phyloP scores from a whole-genome alignment of 352 stramenopile species.

The Phytophthora palmivora region DNA sequence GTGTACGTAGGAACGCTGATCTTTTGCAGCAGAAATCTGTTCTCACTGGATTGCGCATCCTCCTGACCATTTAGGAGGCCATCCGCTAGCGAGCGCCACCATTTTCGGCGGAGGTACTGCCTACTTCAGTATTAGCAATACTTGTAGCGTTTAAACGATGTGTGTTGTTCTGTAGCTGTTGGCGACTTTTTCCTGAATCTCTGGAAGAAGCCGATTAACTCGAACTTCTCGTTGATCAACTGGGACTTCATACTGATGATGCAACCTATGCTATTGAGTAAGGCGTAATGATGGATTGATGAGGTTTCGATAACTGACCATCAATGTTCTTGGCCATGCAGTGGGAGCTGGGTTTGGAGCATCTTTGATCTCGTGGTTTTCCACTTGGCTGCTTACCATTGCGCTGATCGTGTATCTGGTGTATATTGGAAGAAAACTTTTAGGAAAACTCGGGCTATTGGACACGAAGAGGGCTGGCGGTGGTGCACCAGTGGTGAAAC shows the following conservation, averaged over 20 bases:
- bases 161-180: constrained; percentile 29
- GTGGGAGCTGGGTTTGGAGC: constrained; percentile 63
- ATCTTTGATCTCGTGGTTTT: constrained; percentile 90
- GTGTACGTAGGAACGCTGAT: constrained; percentile 41
- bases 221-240: constrained; percentile 85
- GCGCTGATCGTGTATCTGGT: constrained; percentile 86
- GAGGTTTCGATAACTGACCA: constrained; percentile 2
- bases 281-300: not conserved
- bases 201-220: constrained; percentile 42
- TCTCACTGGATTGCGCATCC: constrained; percentile 10
- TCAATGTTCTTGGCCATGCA: constrained; percentile 14
- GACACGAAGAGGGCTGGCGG: constrained; percentile 76
- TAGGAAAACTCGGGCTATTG: constrained; percentile 80
- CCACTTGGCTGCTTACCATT: constrained; percentile 78
- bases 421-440: constrained; percentile 81
- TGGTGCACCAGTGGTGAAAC: constrained; percentile 40
- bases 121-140: too few species aligned
- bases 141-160: not conserved
- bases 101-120: constrained; percentile 85
- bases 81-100: constrained; percentile 93
- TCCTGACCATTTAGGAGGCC: constrained; percentile 49
- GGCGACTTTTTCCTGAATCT: constrained; percentile 43
- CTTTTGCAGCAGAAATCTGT: not conserved
- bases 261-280: constrained; percentile 85
- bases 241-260: constrained; percentile 96